Evolutionary conservation across 2,329 filamentous ascomycete genomes (phyloP).

Genomic region (Phialophora macrospora): DNA sequence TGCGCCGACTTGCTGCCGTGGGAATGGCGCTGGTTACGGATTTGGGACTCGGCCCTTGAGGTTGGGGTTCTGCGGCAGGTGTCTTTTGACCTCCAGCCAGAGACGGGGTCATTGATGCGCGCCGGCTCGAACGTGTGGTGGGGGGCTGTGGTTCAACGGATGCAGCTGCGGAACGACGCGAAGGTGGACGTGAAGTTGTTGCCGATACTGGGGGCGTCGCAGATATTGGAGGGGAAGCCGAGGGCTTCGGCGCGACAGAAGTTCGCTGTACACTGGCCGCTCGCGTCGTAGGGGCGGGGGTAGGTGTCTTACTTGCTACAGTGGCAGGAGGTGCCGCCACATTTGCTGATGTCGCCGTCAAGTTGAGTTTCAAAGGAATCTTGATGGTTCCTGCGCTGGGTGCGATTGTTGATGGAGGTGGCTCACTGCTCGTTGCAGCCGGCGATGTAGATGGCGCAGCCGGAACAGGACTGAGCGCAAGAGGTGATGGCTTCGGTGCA

Average conservation of each 20-base stretch:
- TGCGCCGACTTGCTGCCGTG: slow-evolving; percentile 52
- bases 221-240: slow-evolving; percentile 38
- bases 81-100: slow-evolving; percentile 41
- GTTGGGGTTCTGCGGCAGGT: slow-evolving; percentile 45
- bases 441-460: slow-evolving; percentile 49
- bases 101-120: slow-evolving; percentile 35
- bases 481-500: slow-evolving; percentile 42
- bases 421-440: slow-evolving; percentile 42
- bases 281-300: slow-evolving; percentile 31
- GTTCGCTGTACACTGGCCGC: slow-evolving; percentile 34
- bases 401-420: slow-evolving; percentile 16
- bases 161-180: slow-evolving; percentile 36
- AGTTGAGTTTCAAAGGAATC: slow-evolving; percentile 38
- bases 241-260: slow-evolving; percentile 37
- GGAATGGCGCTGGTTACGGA: slow-evolving; percentile 37
- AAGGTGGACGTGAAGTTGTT: slow-evolving; percentile 39
- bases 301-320: slow-evolving; percentile 27
- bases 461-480: slow-evolving; percentile 46
- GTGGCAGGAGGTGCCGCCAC: not conserved
- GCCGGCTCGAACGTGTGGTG: slow-evolving; percentile 28
- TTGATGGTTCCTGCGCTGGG: slow-evolving; percentile 37
- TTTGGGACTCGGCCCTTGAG: slow-evolving; percentile 44
- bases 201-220: slow-evolving; percentile 38
- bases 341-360: slow-evolving; percentile 26
- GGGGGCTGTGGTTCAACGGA: slow-evolving; percentile 32